Percentiles rank a stretch among this genome's conserved stretches.
Conservation (phyloP, 1,284 basidiomycete species). For the Vanrija pseudolonga region DNA sequence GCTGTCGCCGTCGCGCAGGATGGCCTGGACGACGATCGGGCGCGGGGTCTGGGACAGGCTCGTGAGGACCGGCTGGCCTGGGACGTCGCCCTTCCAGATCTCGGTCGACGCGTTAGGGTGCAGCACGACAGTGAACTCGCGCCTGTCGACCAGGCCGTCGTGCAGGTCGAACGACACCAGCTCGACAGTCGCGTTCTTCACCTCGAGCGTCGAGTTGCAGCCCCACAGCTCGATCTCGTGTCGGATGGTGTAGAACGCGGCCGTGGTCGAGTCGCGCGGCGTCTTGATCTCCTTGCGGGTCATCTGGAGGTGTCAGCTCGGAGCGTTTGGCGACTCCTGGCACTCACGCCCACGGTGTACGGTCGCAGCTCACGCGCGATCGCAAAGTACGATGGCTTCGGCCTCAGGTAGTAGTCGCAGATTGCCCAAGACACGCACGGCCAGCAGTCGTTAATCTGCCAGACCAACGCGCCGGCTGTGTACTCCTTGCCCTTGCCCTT, state of each 20-base stretch:
- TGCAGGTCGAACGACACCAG: slow-evolving; percentile 63
- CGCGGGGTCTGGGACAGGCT: slow-evolving; percentile 63
- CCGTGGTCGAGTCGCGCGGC: slow-evolving; percentile 57
- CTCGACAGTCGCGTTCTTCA: slow-evolving; percentile 61
- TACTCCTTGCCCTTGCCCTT: slow-evolving; percentile 65
- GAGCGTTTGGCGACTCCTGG: background rate
- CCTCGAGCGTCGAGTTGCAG: slow-evolving; percentile 65
- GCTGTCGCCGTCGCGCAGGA: slow-evolving; percentile 54
- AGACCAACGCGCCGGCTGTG: slow-evolving; percentile 71
- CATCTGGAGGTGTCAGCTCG: slow-evolving; percentile 24
- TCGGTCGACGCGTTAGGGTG: slow-evolving; percentile 76
- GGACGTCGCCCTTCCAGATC: slow-evolving; percentile 64
- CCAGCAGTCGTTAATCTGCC: slow-evolving; percentile 82
- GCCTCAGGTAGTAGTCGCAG: slow-evolving; percentile 69
- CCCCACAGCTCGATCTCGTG: slow-evolving; percentile 67
- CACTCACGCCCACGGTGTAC: slow-evolving; percentile 69
- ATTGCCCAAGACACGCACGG: slow-evolving; percentile 76
- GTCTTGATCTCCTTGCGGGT: slow-evolving; percentile 65
- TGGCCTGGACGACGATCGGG: slow-evolving; percentile 69
- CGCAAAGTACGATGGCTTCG: slow-evolving; percentile 69
- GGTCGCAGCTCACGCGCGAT: slow-evolving; percentile 67
- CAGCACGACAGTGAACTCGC: slow-evolving; percentile 57
- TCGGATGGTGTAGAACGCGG: slow-evolving; percentile 64
- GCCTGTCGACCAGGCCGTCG: slow-evolving; percentile 52
- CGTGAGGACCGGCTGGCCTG: slow-evolving; percentile 63